Evolutionary conservation across 768 basidiomycete species (phyloP).

Genomic region (Lentinus tigrinus): DNA sequence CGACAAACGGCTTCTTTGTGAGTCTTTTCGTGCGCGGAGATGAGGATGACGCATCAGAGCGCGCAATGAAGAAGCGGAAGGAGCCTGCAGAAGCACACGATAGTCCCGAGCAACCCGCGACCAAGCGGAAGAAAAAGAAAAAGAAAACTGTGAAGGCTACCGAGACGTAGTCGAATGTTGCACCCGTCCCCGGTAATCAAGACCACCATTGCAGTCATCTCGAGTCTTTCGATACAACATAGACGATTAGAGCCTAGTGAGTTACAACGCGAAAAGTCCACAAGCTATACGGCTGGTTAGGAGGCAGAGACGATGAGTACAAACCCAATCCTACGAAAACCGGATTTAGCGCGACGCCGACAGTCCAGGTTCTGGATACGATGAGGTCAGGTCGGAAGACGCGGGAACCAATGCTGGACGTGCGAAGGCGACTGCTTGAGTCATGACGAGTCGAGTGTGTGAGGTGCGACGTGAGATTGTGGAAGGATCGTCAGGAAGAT

Average conservation of each 20-base stretch:
- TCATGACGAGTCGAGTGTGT: slow-evolving; percentile 13
- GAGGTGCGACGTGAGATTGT: not conserved
- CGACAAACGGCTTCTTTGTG: slow-evolving; percentile 97
- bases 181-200: not conserved
- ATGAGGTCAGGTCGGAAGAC: slow-evolving; percentile 9
- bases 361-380: not conserved
- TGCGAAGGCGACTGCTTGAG: slow-evolving; percentile 1
- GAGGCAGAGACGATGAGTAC: slow-evolving; percentile 10
- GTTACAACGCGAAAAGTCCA: slow-evolving; percentile 5
- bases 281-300: slow-evolving; percentile 4
- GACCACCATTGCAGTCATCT: not conserved
- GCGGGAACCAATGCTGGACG: not conserved
- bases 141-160: slow-evolving; percentile 17
- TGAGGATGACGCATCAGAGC: not conserved
- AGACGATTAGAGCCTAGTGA: slow-evolving; percentile 15
- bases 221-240: slow-evolving; percentile 12
- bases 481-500: not conserved
- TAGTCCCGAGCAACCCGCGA: not conserved
- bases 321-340: slow-evolving; percentile 11
- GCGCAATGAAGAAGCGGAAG: slow-evolving; percentile 16
- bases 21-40: slow-evolving; percentile 78
- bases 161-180: not conserved
- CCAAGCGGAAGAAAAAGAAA: slow-evolving; percentile 29
- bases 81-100: slow-evolving; percentile 3
- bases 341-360: not conserved